Base-by-base conservation (phyloP, 1,284 basidiomycete genomes). In the Cerioporus squamosus region DNA sequence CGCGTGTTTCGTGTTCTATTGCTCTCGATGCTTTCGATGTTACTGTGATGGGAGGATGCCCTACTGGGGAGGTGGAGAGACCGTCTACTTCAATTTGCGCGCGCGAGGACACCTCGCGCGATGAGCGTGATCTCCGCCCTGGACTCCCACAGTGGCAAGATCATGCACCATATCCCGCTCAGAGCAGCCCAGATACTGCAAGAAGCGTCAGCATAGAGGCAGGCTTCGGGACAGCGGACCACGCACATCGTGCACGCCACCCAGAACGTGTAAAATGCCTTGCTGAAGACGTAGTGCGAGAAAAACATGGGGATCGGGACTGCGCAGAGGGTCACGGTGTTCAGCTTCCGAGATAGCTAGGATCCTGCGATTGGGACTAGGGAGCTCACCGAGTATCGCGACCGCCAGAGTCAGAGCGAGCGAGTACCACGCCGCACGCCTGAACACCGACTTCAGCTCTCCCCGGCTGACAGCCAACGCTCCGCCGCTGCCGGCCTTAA, bases 251-350 rank as follows among this genome's bases (percentile, higher is more conserved):
- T 76, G 36, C 79, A 76, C 1, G 77, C 76, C 36, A 80, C 74
- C 82, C 82, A 84, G 64, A 81, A 81, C n/a, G 70, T 75, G 66
- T 78, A 83, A 67, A 83, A 84, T 18, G 63, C 65, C 50, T 73
- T 69, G 57, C 77, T 81, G 63, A 82, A 83, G 5, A 84, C 69
- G 60, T 83, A 84, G 55, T 77, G 75, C 33, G 77, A 77, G 69
- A 81, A 81, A 67, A 81, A 82, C 77, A 83, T 78, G 5, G 82
- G 81, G 6, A 84, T 62, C 0, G 82, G 82, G 0, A 82, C 78
- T 80, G 49, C 20, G n/a, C 22, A 12, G 10, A n/a, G n/a, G n/a
- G n/a, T n/a, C n/a, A n/a, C n/a, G 14, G 20, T 10, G 3, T 20
- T 39, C 44, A 55, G 46, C 29, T 29, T 10, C 29, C 29, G 29